A percentile compares a stretch with the other conserved stretches of the same genome.
These are phyloP conservation scores for Nemania serpens DNA, from an alignment of 2,329 filamentous ascomycete species.

Conservation along the genomic window DNA sequence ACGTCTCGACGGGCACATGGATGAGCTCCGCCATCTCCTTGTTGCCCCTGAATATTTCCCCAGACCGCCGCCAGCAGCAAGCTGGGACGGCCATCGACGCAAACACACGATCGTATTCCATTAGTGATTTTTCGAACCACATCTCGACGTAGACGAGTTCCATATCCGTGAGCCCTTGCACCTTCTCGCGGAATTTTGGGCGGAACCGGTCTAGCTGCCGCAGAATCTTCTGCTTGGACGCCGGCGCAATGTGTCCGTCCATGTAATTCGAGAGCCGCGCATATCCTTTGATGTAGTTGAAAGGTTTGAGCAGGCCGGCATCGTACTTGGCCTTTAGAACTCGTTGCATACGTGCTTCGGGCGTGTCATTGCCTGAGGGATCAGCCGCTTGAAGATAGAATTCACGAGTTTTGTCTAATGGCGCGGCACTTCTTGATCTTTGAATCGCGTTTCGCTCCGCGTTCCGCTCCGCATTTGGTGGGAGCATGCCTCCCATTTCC, in stretches of 20 bases:
- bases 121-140: conserved; percentile 96
- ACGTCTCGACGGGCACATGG: conserved; percentile 84
- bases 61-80: conserved; percentile 94
- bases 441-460: conserved; percentile 61
- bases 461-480: conserved; percentile 54
- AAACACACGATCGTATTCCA: conserved; percentile 98
- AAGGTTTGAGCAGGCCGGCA: conserved; percentile 89
- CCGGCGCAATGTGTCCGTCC: conserved; percentile 81
- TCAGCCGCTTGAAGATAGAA: conserved; percentile 98
- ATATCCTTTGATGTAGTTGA: conserved; percentile 98
- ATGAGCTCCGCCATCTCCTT: conserved; percentile 99
- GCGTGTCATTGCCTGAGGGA: conserved; percentile 80
- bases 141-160: conserved; percentile 95
- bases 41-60: conserved; percentile 96
- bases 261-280: conserved; percentile 88
- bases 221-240: conserved; percentile 87
- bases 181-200: conserved; percentile 94
- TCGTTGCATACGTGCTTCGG: conserved; percentile 94
- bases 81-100: conserved; percentile 98
- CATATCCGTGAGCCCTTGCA: conserved; percentile 89
- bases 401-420: conserved; percentile 75
- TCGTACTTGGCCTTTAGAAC: conserved; percentile 95
- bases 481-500: conserved; percentile 52
- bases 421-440: conserved; percentile 63
- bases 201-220: conserved; percentile 90